Percentiles rank a stretch among this genome's conserved stretches.
phyloP scores from a whole-genome alignment of 371 early-diverging fungal genomes.

The Nematocida ironsii region DNA sequence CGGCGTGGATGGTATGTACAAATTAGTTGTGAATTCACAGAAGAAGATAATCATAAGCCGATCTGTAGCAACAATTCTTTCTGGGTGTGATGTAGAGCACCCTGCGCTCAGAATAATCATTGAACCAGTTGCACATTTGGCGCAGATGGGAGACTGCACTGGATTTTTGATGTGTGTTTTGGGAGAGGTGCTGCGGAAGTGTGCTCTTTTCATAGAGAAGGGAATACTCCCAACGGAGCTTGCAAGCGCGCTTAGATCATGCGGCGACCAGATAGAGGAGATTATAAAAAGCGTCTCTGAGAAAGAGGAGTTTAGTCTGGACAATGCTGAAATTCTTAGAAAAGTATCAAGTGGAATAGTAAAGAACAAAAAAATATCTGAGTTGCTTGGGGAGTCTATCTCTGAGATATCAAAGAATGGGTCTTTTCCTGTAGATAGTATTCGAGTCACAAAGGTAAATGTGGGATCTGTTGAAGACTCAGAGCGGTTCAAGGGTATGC shows the following conservation, averaged over 20 bases:
- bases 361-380: constrained; percentile 50
- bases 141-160: constrained; percentile 64
- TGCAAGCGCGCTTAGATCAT: constrained; percentile 55
- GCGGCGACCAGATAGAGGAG: constrained; percentile 30
- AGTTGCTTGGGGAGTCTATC: constrained; percentile 56
- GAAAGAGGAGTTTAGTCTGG: constrained; percentile 34
- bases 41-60: constrained; percentile 49
- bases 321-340: constrained; percentile 23
- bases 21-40: constrained; percentile 56
- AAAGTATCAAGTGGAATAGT: constrained; percentile 59
- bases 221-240: constrained; percentile 63
- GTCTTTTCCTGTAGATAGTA: constrained; percentile 64
- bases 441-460: constrained; percentile 76
- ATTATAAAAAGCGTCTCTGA: constrained; percentile 15
- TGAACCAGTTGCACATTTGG: constrained; percentile 65
- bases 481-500: constrained; percentile 88
- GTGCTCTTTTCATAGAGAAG: constrained; percentile 52
- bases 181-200: constrained; percentile 59
- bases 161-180: constrained; percentile 62
- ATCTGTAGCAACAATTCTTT: constrained; percentile 58
- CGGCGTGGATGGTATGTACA: constrained; percentile 54
- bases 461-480: constrained; percentile 86
- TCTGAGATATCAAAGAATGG: constrained; percentile 40
- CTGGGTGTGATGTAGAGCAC: constrained; percentile 65
- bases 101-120: constrained; percentile 65